Evolutionary conservation across 225 moss, liverwort and hornwort genomes (phyloP), one percentile per base, ranked within the genome.

Genomic region (Pleurozium schreberi): DNA sequence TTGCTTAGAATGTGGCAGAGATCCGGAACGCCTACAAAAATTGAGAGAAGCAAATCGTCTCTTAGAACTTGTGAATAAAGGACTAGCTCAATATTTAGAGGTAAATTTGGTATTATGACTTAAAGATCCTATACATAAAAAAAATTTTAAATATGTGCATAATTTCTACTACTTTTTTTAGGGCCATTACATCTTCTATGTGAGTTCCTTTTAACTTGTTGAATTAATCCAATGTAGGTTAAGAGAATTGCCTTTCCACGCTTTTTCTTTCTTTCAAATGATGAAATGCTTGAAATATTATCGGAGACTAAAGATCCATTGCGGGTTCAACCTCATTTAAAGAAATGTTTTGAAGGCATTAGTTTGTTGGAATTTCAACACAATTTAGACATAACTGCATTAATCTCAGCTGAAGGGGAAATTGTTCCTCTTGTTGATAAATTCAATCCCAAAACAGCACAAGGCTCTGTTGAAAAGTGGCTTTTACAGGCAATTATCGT

Each of bases 101-200:
- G 79, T 79, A 79, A 57, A 16, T 10, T 79, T n/a, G 26, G 1
- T 6, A 57, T 26, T 16, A 11, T 4, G 26, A 15, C 1, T 26
- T 10, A 16, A 1, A 25, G 2, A 38, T 38, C 4, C 36, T 23
- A 15, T 4, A 3, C 16, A 14, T 52, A 22, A 34, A 13, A 0
- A n/a, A 8, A 12, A 20, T 19, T 12, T 50, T 0, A 28, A 11
- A 22, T 36, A 3, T 53, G 1, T 23, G 0, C 50, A 33, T 5
- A 13, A 52, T 52, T 36, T 36, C 14, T 38, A 77, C 1, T 52
- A 13, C 1, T 14, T 36, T 76, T 36, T 36, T 34, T 1, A 76
- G 36, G 14, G 22, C 36, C 52, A 21, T 12, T 76, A 9, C 1
- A 13, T 76, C 2, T 53, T 36, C 13, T 33, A 36, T 36, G 7